Evolutionary conservation across 345 rosid species (phyloP), one percentile per base, ranked within the genome.

Genomic region (Bruguiera sexangula): DNA sequence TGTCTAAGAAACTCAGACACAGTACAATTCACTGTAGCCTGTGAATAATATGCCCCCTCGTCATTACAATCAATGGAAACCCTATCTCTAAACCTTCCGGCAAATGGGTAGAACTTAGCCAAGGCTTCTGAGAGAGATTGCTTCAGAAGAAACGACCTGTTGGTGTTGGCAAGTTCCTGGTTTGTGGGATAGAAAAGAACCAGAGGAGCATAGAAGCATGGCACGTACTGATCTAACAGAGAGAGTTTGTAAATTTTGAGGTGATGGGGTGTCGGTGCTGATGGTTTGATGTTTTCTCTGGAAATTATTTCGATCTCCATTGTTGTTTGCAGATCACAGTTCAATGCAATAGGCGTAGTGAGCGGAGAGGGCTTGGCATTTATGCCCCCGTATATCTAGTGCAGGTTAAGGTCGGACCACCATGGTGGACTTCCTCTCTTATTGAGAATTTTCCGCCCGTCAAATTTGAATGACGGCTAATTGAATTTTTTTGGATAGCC

Each of bases 61-160:
- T 71, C 73, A n/a, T 71, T 66, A 56, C 73, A 76, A 48, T 76
- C 65, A 56, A 76, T 66, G 54, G 67, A 62, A 22, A 62, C 51
- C 9, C 18, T 3, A 34, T 67, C 69, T 53, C 65, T 72, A 58
- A 77, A 24, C 60, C 34, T 58, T 32, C 80, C 74, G 19, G 77
- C 70, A 48, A 73, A 63, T 3, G 74, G 77, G 69, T 77, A 77
- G 27, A 72, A 77, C 1, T n/a, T 64, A 19, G 67, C 5, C 30
- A 69, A 69, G 58, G 74, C 67, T 50, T 73, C 43, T 3, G 71
- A 69, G 24, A 77, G 43, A 31, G 74, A 72, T 3, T 62, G 61
- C 26, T 77, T 68, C 34, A 76, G 39, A 22, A 18, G 20, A 43
- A 50, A 57, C 6, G 69, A 68, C 22, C 59, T 64, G 24, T 19